These are phyloP conservation scores for Anthracocystis setariae DNA, from an alignment of 1,284 basidiomycete genomes.

Conservation along the genomic window DNA sequence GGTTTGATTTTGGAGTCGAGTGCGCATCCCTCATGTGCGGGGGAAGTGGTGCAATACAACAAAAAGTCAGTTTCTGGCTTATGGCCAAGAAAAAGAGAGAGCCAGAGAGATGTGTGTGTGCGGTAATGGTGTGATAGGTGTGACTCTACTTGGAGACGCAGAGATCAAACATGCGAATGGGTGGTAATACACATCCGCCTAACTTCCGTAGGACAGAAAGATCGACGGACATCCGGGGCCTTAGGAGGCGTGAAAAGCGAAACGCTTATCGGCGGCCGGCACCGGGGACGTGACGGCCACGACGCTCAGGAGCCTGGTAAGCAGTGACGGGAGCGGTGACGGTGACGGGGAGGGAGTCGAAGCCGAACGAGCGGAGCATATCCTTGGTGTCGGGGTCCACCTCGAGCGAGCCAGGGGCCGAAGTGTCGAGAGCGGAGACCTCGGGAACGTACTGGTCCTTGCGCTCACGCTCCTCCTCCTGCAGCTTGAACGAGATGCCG, in stretches of 20 bases:
- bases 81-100: background rate
- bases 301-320: slow-evolving; percentile 64
- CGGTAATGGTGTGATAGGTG: slow-evolving; percentile 12
- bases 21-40: slow-evolving; percentile 17
- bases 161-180: slow-evolving; percentile 17
- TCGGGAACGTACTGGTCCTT: slow-evolving; percentile 73
- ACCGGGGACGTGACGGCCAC: slow-evolving; percentile 66
- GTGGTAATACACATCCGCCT: slow-evolving; percentile 38
- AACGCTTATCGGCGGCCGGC: slow-evolving; percentile 64
- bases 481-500: slow-evolving; percentile 99
- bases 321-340: slow-evolving; percentile 65
- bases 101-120: slow-evolving; percentile 12
- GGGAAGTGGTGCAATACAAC: slow-evolving; percentile 32
- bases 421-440: slow-evolving; percentile 67
- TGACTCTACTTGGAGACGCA: background rate
- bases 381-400: slow-evolving; percentile 68
- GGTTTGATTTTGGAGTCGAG: slow-evolving; percentile 36
- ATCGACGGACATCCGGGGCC: slow-evolving; percentile 11
- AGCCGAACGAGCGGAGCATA: slow-evolving; percentile 65
- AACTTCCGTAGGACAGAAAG: background rate
- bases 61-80: background rate
- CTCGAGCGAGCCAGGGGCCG: slow-evolving; percentile 63
- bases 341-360: slow-evolving; percentile 66
- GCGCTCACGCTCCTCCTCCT: slow-evolving; percentile 99
- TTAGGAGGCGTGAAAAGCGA: slow-evolving; percentile 2